Evolutionary conservation across 1,139 yeast species (phyloP).

Genomic region (Blastobotrys indianensis): DNA sequence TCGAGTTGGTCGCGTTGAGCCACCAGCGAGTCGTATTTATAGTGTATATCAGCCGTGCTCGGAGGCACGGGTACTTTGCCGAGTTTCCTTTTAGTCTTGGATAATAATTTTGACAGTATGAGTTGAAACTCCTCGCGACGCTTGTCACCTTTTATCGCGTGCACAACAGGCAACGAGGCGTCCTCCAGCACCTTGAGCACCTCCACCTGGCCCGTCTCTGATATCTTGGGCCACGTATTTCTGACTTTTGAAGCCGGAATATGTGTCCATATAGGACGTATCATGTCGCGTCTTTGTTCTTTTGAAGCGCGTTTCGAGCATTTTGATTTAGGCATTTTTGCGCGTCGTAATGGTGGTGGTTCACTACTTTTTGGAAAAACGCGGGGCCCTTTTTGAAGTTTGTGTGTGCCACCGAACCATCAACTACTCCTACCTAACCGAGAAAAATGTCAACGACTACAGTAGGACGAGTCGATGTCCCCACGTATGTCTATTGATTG

Average conservation of each 20-base stretch:
- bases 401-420: neutral
- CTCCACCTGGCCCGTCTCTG: slow-evolving; percentile 18
- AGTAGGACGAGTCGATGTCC: slow-evolving; percentile 13
- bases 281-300: slow-evolving; percentile 5
- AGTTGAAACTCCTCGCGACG: slow-evolving; percentile 16
- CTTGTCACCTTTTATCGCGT: slow-evolving; percentile 17
- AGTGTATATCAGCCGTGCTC: slow-evolving; percentile 19
- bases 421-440: neutral
- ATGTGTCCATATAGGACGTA: slow-evolving; percentile 9
- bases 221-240: slow-evolving; percentile 19
- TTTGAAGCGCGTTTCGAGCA: neutral
- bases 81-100: slow-evolving; percentile 13
- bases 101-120: slow-evolving; percentile 8
- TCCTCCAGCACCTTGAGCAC: slow-evolving; percentile 17
- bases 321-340: slow-evolving; percentile 4
- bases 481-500: slow-evolving; percentile 16
- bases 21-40: slow-evolving; percentile 17
- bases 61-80: slow-evolving; percentile 22
- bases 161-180: slow-evolving; percentile 17
- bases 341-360: slow-evolving; percentile 1
- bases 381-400: neutral
- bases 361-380: neutral
- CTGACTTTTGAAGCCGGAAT: slow-evolving; percentile 15
- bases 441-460: neutral
- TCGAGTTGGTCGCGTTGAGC: slow-evolving; percentile 20